A percentile compares a stretch with the other conserved stretches of the same genome.
These are phyloP conservation scores for Apostasia ramifera DNA, from an alignment of 106 monocot genomes.

Conservation along the genomic window DNA sequence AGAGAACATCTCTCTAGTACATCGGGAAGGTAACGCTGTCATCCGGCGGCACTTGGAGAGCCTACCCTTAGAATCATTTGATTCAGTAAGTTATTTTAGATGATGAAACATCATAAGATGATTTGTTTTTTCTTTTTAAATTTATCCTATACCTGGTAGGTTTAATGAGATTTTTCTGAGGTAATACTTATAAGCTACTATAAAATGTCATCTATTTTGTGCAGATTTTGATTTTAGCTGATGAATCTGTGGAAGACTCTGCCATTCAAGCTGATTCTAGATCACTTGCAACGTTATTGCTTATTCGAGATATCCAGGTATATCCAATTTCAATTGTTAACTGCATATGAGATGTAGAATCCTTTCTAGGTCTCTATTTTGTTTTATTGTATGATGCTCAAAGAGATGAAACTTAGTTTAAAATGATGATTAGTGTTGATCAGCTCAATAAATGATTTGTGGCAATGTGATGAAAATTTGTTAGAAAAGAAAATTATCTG, in stretches of 20 bases:
- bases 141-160: not conserved
- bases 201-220: not conserved
- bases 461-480: no score
- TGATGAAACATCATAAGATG: not conserved
- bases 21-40: slow-evolving; percentile 70
- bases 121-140: not conserved
- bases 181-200: not conserved
- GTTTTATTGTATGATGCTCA: no score
- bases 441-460: no score
- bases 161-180: not conserved
- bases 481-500: no score
- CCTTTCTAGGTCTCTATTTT: no score
- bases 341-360: not conserved
- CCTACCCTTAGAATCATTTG: slow-evolving; percentile 54
- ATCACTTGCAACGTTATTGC: slow-evolving; percentile 62
- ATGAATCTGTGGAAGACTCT: slow-evolving; percentile 74
- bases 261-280: slow-evolving; percentile 77
- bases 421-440: no score
- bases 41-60: slow-evolving; percentile 60
- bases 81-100: slow-evolving; percentile 41
- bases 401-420: no score
- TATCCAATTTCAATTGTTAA: not conserved
- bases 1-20: slow-evolving; percentile 44
- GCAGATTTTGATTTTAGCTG: slow-evolving; percentile 72
- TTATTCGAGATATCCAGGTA: slow-evolving; percentile 77